Evolutionary conservation across 75 land plant species (phyloP), one percentile per base, ranked within the genome.

Genomic region (Cunninghamia lanceolata): DNA sequence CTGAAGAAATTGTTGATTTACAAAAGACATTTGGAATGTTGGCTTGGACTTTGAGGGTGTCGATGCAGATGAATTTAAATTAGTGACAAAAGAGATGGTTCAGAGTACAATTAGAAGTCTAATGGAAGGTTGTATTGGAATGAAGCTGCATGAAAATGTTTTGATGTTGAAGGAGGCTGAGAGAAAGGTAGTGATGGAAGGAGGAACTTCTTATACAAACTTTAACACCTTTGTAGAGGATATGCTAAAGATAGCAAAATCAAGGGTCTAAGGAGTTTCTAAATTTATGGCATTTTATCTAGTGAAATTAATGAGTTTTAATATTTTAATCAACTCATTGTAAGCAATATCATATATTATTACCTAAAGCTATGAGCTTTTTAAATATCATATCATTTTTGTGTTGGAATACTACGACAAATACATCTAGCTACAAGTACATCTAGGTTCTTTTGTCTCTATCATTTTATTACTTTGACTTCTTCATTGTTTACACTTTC

Each of bases 1-100:
- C 47, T 2, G 89, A 88, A 9, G 87, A 86, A 32, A 88, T 35
- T 0, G 52, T 43, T 36, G 59, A 71, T 81, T 83, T 13, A 43
- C 74, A 3, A 43, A 36, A 36, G 82, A 82, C 2, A 59, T 86
- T 11, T 88, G 89, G 89, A 86, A 86, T 52, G 40, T 87, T 30
- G 88, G 90, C 1, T 15, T 89, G 21, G 50, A n/a, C 15, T 85
- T 85, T 46, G 46, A 71, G 4, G 80, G 42, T 17, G 45, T 77
- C 5, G 80, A 77, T 5, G 19, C 4, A 36, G 38, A 77, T 53
- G 28, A 39, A 0, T 21, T 9, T 1, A 53, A 84, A 50, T 15
- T 59, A 30, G 85, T 84, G 13, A 38, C 9, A 1, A 84, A 63
- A 17, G 40, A 53, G 21, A 42, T 63, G 40, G 85, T 84, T 38